Conservation (phyloP, 192 early-diverging fungal genomes). For the Backusella macrospora region DNA sequence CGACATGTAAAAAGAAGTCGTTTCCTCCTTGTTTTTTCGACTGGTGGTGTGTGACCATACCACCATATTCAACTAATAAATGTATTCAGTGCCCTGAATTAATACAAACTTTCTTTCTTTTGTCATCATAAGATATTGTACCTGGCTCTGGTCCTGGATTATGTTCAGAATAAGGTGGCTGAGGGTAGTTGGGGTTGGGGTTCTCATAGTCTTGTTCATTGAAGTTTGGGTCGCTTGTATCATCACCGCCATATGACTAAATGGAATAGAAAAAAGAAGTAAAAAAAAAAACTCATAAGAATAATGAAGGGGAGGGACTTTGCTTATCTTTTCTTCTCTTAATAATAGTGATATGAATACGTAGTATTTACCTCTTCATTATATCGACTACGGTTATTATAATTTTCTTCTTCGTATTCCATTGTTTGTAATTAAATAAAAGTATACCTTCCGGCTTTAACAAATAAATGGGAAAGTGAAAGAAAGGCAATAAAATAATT, state of each 20-base stretch:
- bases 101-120: neutral
- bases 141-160: conserved; percentile 27
- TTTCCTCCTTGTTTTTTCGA: neutral
- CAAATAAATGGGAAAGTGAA: too few relatives aligned
- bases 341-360: neutral
- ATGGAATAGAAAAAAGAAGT: too few relatives aligned
- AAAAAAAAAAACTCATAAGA: neutral
- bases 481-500: too few relatives aligned
- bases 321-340: neutral
- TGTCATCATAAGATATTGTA: neutral
- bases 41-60: neutral
- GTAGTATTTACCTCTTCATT: neutral
- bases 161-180: conserved; percentile 32
- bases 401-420: conserved; percentile 5
- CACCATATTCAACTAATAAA: conserved; percentile 11
- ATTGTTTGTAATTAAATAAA: neutral
- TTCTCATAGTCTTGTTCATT: conserved; percentile 14
- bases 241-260: conserved; percentile 8
- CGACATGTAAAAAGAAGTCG: conserved; percentile 21
- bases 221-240: conserved; percentile 5
- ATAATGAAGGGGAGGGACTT: neutral
- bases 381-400: neutral
- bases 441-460: too few relatives aligned
- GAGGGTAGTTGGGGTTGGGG: conserved; percentile 29
- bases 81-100: too few relatives aligned